phyloP scores from a whole-genome alignment of 192 early-diverging fungal species.

The Coemansia reversa region DNA sequence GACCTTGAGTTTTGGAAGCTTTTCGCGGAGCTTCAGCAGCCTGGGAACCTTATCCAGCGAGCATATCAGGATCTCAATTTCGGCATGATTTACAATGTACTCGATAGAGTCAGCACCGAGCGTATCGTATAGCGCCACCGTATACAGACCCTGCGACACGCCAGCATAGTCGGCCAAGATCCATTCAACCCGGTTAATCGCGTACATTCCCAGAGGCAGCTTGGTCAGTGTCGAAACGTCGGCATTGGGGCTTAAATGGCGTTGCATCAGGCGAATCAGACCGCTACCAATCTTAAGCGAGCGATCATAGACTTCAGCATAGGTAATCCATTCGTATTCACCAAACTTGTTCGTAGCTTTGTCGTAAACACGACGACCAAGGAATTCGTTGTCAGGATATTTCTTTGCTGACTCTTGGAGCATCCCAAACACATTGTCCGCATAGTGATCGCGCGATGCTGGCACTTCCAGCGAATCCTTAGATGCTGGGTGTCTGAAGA shows the following conservation, averaged over 20 bases:
- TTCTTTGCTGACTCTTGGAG: slow-evolving; percentile 54
- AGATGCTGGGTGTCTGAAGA: slow-evolving; percentile 41
- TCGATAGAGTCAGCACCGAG: slow-evolving; percentile 80
- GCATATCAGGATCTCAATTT: slow-evolving; percentile 68
- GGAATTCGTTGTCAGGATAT: slow-evolving; percentile 58
- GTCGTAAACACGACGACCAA: slow-evolving; percentile 66
- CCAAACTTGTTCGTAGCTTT: slow-evolving; percentile 62
- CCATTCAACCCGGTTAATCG: slow-evolving; percentile 78
- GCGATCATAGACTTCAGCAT: slow-evolving; percentile 61
- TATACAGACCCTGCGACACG: slow-evolving; percentile 61
- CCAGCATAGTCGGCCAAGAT: slow-evolving; percentile 67
- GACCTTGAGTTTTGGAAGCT: slow-evolving; percentile 68
- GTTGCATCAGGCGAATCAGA: slow-evolving; percentile 62
- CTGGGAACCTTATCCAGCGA: slow-evolving; percentile 61
- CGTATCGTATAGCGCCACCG: slow-evolving; percentile 87
- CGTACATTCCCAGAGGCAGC: slow-evolving; percentile 67
- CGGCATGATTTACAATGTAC: slow-evolving; percentile 85
- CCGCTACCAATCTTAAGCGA: slow-evolving; percentile 69
- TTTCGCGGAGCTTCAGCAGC: slow-evolving; percentile 58
- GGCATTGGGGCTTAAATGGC: slow-evolving; percentile 35
- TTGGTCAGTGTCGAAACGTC: slow-evolving; percentile 33
- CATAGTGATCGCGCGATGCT: slow-evolving; percentile 19
- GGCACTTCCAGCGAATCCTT: slow-evolving; percentile 38
- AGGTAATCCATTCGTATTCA: slow-evolving; percentile 71
- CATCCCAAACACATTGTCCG: slow-evolving; percentile 45